Evolutionary conservation across 2,329 filamentous ascomycete species (phyloP).

Genomic region (Hymenoscyphus linearis): DNA sequence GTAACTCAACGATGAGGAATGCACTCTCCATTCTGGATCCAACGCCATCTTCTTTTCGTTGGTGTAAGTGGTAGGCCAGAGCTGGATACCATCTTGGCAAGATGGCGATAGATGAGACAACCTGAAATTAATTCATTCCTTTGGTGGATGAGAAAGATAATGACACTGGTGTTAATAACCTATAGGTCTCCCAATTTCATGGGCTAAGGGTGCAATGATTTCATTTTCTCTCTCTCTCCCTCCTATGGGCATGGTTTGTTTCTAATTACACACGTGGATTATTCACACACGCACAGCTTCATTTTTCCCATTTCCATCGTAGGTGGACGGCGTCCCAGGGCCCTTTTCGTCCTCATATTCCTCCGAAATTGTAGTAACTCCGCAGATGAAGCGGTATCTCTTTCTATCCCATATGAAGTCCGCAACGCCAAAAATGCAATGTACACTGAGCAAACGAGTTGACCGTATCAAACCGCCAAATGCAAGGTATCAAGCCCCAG

Average conservation of each 20-base stretch:
- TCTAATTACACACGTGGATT: neutral
- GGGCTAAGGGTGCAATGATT: neutral
- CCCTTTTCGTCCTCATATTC: neutral
- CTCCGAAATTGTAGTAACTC: neutral
- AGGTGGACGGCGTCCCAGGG: neutral
- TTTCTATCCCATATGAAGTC: slow-evolving; percentile 7
- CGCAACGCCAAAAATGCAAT: slow-evolving; percentile 18
- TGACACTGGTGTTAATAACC: neutral
- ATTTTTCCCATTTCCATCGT: neutral
- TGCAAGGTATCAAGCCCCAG: slow-evolving; percentile 19
- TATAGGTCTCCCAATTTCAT: neutral
- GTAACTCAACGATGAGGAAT: slow-evolving; percentile 2
- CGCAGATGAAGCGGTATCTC: slow-evolving; percentile 12
- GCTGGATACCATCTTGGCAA: neutral
- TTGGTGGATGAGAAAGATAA: neutral
- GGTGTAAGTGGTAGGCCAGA: neutral
- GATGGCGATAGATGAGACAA: neutral
- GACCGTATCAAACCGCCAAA: slow-evolving; percentile 14
- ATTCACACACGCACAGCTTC: neutral
- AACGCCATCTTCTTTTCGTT: neutral
- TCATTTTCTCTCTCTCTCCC: neutral
- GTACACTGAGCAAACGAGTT: slow-evolving; percentile 10
- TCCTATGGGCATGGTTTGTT: neutral
- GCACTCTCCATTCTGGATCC: slow-evolving; percentile 1
- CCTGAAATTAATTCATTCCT: neutral